Conservation (phyloP, 2,329 filamentous ascomycete species). For the Alternaria panax region DNA sequence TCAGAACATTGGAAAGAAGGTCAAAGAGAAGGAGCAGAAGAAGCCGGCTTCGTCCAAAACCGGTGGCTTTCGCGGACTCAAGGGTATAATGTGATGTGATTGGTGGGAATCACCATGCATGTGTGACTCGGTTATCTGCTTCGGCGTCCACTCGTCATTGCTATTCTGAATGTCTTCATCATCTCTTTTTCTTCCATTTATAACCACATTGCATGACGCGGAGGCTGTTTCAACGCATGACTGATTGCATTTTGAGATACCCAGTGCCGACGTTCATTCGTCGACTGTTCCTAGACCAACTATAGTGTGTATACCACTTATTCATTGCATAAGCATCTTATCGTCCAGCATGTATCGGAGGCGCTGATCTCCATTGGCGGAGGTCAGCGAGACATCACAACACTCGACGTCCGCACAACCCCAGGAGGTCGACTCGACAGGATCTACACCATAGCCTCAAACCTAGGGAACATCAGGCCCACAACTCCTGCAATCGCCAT, state of each 20-base stretch:
- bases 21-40: constrained; percentile 56
- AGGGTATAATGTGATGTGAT: constrained; percentile 44
- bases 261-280: not conserved
- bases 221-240: not conserved
- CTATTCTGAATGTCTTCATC: not conserved
- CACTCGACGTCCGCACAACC: not conserved
- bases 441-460: not conserved
- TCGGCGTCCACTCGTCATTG: constrained; percentile 2
- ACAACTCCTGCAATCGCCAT: constrained; percentile 1
- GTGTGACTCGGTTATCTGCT: constrained; percentile 6
- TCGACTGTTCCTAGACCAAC: not conserved
- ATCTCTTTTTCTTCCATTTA: constrained; percentile 6
- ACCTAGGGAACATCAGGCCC: not conserved
- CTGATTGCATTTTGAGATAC: constrained; percentile 3
- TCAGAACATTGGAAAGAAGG: constrained; percentile 63
- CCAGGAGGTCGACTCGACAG: not conserved
- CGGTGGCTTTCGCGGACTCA: constrained; percentile 51
- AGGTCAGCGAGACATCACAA: not conserved
- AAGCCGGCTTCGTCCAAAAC: constrained; percentile 54
- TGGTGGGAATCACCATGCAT: not conserved
- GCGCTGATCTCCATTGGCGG: not conserved
- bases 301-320: constrained; percentile 1
- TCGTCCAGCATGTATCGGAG: no score
- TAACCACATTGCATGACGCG: not conserved
- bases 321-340: no score